These are phyloP conservation scores for Aureobasidium zeae DNA, from an alignment of 2,329 filamentous ascomycete genomes.

Conservation along the genomic window DNA sequence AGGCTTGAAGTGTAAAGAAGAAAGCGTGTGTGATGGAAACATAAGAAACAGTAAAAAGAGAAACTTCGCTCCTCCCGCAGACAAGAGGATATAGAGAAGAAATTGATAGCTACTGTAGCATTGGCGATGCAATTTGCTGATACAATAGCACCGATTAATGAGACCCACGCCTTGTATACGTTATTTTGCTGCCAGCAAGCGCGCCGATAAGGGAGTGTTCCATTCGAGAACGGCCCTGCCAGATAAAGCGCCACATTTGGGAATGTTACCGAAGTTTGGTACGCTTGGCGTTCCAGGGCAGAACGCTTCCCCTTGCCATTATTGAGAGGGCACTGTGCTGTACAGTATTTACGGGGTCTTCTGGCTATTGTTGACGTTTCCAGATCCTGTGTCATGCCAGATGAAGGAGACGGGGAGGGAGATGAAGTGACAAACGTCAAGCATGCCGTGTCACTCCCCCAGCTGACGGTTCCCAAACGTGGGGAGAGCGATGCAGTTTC, in stretches of 20 bases:
- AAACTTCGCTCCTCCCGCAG: not conserved
- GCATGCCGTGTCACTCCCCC: not conserved
- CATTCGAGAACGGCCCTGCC: not conserved
- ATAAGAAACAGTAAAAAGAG: slow-evolving; percentile 2
- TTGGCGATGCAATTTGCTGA: slow-evolving; percentile 3
- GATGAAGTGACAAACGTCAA: slow-evolving; percentile 10
- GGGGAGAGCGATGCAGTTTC: not conserved
- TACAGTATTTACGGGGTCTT: slow-evolving; percentile 1
- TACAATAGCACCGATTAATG: slow-evolving; percentile 9
- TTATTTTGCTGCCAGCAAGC: slow-evolving; percentile 3
- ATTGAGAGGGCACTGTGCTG: too few relatives aligned
- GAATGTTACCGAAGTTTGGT: slow-evolving; percentile 1
- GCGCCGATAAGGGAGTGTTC: slow-evolving; percentile 10
- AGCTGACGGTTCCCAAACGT: slow-evolving; percentile 5
- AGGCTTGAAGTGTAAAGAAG: slow-evolving; percentile 8
- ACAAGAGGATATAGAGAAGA: not conserved
- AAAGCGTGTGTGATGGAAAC: not conserved
- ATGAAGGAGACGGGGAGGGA: slow-evolving; percentile 7
- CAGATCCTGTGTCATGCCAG: slow-evolving; percentile 7
- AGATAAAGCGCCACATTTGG: slow-evolving; percentile 10
- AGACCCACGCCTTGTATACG: slow-evolving; percentile 7
- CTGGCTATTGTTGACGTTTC: slow-evolving; percentile 6
- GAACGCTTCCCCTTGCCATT: not conserved
- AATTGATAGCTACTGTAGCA: slow-evolving; percentile 8
- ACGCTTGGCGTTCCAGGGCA: not conserved